Percentiles rank a stretch among this genome's conserved stretches.
These are phyloP conservation scores for Aspergillus bertholletiae DNA, from an alignment of 495 filamentous ascomycete species.

Conservation along the genomic window DNA sequence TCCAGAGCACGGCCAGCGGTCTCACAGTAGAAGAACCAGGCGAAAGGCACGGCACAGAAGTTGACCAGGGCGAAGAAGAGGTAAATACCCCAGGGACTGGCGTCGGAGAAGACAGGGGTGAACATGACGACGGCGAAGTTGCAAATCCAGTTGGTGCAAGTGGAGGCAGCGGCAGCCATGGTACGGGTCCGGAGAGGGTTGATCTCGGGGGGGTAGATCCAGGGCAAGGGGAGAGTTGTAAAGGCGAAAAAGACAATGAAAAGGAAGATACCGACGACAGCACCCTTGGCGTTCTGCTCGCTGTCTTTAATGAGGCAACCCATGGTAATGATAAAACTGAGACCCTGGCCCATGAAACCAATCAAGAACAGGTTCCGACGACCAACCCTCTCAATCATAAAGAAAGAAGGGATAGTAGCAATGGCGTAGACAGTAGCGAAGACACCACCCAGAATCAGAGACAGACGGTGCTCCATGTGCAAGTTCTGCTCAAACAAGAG, in stretches of 20 bases:
- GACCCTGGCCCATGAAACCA: slow-evolving; percentile 58
- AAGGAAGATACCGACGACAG: slow-evolving; percentile 37
- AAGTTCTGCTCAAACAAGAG: slow-evolving; percentile 70
- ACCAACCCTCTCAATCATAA: slow-evolving; percentile 69
- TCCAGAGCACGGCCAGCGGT: slow-evolving; percentile 66
- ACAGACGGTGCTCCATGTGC: slow-evolving; percentile 51
- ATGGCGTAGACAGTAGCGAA: slow-evolving; percentile 79
- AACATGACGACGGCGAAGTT: slow-evolving; percentile 49
- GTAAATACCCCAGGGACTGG: slow-evolving; percentile 31
- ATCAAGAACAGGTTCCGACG: slow-evolving; percentile 68
- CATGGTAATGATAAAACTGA: slow-evolving; percentile 36
- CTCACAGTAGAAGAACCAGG: slow-evolving; percentile 69
- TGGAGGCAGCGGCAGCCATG: slow-evolving; percentile 49
- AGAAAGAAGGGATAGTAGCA: slow-evolving; percentile 53
- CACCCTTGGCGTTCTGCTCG: slow-evolving; percentile 28
- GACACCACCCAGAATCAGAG: slow-evolving; percentile 70
- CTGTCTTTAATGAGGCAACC: slow-evolving; percentile 24
- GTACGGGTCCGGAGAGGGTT: slow-evolving; percentile 69
- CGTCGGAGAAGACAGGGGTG: slow-evolving; percentile 35
- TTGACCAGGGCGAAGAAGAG: slow-evolving; percentile 70
- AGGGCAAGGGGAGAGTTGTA: slow-evolving; percentile 47
- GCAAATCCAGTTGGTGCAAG: slow-evolving; percentile 44
- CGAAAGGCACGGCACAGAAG: slow-evolving; percentile 57
- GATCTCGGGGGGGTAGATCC: slow-evolving; percentile 76
- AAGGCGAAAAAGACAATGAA: slow-evolving; percentile 39